phyloP scores from a whole-genome alignment of 768 basidiomycete species.

The Bullera alba region DNA sequence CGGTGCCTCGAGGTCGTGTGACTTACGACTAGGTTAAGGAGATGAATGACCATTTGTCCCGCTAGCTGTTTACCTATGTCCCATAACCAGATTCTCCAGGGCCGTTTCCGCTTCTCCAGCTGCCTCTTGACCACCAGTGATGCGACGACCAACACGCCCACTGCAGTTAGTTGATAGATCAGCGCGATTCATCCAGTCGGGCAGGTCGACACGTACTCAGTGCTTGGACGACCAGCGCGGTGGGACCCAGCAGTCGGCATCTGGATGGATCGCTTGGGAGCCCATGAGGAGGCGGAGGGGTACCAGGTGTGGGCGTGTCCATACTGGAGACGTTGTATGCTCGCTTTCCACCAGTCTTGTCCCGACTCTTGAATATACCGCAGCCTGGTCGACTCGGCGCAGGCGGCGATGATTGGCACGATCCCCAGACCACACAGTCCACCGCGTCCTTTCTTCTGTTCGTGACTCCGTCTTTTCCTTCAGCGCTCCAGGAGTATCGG shows the following conservation, averaged over 20 bases:
- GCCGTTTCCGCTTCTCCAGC: slow-evolving; percentile 72
- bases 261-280: slow-evolving; percentile 20
- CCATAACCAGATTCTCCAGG: slow-evolving; percentile 93
- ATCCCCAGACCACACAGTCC: no score
- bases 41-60: slow-evolving; percentile 49
- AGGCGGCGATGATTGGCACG: no score
- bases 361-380: no score
- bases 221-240: slow-evolving; percentile 39
- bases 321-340: no score
- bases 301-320: no score
- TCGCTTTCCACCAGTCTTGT: no score
- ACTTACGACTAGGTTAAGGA: slow-evolving; percentile 35
- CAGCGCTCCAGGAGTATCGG: no score
- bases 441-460: no score
- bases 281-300: slow-evolving; percentile 6
- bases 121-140: slow-evolving; percentile 84
- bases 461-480: no score
- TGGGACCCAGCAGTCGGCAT: slow-evolving; percentile 41
- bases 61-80: slow-evolving; percentile 88
- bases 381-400: no score
- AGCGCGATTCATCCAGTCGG: slow-evolving; percentile 46
- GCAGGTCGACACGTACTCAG: slow-evolving; percentile 25
- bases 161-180: no score
- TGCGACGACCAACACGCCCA: slow-evolving; percentile 85
- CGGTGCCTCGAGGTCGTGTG: no score